Evolutionary conservation across 495 filamentous ascomycete genomes (phyloP), one percentile per base, ranked within the genome.

Genomic region (Penicillium ochrochloron): DNA sequence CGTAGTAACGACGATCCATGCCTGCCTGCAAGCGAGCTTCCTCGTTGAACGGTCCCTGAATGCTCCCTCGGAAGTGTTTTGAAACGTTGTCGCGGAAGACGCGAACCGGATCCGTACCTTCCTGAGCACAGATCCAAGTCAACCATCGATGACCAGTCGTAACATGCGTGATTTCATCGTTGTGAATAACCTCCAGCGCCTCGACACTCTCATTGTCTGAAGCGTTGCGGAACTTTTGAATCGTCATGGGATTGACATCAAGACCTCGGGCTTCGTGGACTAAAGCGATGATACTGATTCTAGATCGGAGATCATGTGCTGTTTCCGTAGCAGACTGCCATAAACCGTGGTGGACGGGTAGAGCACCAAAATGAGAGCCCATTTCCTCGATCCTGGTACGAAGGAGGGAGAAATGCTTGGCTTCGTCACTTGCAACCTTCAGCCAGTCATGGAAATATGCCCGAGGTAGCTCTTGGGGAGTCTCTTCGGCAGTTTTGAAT

Each of bases 131-230:
- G 21, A 85, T 84, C 82, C 82, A 85, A 5, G 76, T 79, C 25
- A 85, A 63, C 82, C 82, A 85, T 12, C 82, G 67, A 54, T 85
- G 82, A 14, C 82, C 82, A 7, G 82, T 85, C 0, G 82, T 84
- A n/a, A 85, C 82, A 58, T 85, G 82, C 0, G 82, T 85, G 34
- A 85, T 83, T 54, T 85, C 82, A 51, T 85, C 82, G 31, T 84
- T 83, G 19, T 85, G 82, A 23, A 85, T 85, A 3, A 85, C 64
- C 50, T 78, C 80, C 54, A 85, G 65, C 2, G 70, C 66, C 33
- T 76, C 66, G 19, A 83, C 82, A 27, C 82, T 85, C 51, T 82
- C 80, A 8, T 17, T 58, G 41, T 85, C 82, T 17, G 69, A 68
- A 0, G 80, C 76, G 44, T 71, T 75, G 52, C 81, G 82, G 69